These are phyloP conservation scores for Adenanthera pavonina DNA, from an alignment of 306 rosid genomes.

Conservation along the genomic window DNA sequence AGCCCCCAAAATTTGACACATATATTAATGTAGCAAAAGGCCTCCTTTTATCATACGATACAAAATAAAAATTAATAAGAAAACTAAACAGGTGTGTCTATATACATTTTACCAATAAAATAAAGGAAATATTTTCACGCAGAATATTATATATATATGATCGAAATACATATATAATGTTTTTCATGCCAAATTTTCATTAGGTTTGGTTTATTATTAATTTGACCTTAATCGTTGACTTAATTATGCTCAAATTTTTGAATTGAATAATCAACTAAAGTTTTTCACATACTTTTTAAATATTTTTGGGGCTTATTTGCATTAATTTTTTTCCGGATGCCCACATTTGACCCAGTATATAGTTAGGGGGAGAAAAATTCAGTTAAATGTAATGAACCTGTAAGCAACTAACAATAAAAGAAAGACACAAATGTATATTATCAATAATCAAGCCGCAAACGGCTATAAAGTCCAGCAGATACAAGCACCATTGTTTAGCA, in stretches of 20 bases:
- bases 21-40: not conserved
- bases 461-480: no score
- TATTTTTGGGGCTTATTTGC: not conserved
- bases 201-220: not conserved
- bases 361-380: not conserved
- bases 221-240: not conserved
- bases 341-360: not conserved
- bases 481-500: no score
- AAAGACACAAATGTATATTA: no score
- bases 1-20: not conserved
- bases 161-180: not conserved
- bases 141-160: not conserved
- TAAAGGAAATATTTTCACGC: not conserved
- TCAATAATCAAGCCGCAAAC: no score
- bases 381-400: no score
- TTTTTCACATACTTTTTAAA: not conserved
- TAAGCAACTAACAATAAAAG: no score
- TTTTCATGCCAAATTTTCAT: not conserved
- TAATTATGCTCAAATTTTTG: not conserved
- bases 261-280: not conserved
- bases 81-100: not conserved
- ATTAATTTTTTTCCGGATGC: not conserved
- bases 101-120: not conserved
- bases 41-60: not conserved
- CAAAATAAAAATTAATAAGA: not conserved